Percentiles rank a stretch among this genome's conserved stretches.
phyloP scores from a whole-genome alignment of 495 filamentous ascomycete genomes.

The Xylaria castorea region DNA sequence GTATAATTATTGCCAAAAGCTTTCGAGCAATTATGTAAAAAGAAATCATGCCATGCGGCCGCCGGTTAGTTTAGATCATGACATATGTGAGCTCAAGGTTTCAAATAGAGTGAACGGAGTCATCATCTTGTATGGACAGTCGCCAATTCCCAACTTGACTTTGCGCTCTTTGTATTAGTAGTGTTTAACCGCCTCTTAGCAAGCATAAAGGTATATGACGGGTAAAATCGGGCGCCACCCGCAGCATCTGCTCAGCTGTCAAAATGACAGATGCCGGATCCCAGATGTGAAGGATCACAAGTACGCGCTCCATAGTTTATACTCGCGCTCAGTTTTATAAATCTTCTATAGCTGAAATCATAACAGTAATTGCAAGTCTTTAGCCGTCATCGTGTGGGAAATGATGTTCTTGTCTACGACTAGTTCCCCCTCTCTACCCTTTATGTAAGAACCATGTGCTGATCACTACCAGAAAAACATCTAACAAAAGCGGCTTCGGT shows the following conservation, averaged over 20 bases:
- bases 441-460: neutral
- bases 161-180: neutral
- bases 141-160: neutral
- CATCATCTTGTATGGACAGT: neutral
- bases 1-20: neutral
- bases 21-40: neutral
- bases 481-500: neutral
- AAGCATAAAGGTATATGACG: conserved; percentile 3
- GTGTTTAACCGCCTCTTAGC: conserved; percentile 7
- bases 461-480: neutral
- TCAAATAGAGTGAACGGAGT: conserved; percentile 9
- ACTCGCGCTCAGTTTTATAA: neutral
- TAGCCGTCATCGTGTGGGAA: neutral
- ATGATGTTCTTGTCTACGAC: conserved; percentile 3
- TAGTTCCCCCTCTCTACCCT: neutral
- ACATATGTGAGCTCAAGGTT: neutral
- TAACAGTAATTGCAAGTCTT: neutral
- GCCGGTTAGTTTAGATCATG: neutral
- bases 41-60: neutral
- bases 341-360: neutral
- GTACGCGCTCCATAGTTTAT: neutral
- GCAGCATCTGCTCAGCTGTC: neutral
- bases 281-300: neutral
- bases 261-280: neutral
- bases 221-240: conserved; percentile 12